phyloP scores from a whole-genome alignment of 2,329 filamentous ascomycete species.

The Paraphaeosphaeria minitans region DNA sequence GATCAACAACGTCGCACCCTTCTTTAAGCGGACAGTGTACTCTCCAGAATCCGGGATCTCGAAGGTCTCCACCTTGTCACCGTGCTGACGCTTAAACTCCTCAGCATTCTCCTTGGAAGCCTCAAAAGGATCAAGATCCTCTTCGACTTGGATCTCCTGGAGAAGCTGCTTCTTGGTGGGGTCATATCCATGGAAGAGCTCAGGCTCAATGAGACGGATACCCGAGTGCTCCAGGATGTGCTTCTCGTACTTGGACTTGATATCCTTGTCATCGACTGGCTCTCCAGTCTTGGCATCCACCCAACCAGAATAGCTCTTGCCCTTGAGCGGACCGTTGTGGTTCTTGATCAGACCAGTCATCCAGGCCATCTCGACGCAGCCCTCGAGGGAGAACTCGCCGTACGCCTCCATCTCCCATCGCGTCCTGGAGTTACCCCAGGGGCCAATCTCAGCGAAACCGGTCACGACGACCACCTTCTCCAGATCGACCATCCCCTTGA shows the following conservation, averaged over 20 bases:
- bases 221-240: constrained; percentile 94
- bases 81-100: constrained; percentile 96
- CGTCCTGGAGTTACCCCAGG: constrained; percentile 97
- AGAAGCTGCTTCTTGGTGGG: constrained; percentile 98
- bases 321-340: constrained; percentile 94
- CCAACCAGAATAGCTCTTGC: constrained; percentile 95
- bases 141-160: constrained; percentile 96
- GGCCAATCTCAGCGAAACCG: constrained; percentile 93
- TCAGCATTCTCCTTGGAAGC: constrained; percentile 95
- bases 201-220: constrained; percentile 96
- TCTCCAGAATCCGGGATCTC: constrained; percentile 93
- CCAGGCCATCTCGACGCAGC: constrained; percentile 99
- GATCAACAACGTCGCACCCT: constrained; percentile 92
- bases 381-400: constrained; percentile 95
- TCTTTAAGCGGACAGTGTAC: constrained; percentile 92
- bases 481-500: constrained; percentile 98
- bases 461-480: constrained; percentile 98
- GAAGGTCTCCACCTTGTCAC: constrained; percentile 96
- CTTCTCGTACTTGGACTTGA: constrained; percentile 98
- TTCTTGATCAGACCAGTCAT: constrained; percentile 99
- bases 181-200: constrained; percentile 95
- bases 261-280: constrained; percentile 95
- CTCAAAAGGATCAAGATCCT: constrained; percentile 97
- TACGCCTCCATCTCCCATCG: constrained; percentile 99
- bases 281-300: constrained; percentile 93